Conservation (phyloP, 2,329 filamentous ascomycete genomes). For the Colletotrichum incanum region DNA sequence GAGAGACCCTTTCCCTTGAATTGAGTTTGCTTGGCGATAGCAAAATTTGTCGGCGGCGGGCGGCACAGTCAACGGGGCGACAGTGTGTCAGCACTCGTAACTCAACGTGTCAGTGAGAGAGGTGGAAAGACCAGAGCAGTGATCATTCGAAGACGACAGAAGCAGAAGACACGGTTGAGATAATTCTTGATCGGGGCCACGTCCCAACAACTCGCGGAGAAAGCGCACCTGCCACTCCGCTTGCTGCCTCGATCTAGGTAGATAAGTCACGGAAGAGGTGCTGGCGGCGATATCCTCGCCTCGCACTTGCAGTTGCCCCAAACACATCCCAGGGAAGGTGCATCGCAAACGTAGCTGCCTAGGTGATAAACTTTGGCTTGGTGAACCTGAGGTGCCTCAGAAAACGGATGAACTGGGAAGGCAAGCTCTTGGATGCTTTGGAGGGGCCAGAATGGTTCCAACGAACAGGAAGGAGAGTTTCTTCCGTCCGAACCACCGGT, state of each 20-base stretch:
- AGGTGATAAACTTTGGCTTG: not conserved
- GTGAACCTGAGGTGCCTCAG: constrained; percentile 14
- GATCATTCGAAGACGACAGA: not conserved
- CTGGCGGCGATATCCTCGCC: not conserved
- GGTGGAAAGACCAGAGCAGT: not conserved
- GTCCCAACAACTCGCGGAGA: not conserved
- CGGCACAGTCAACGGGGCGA: constrained; percentile 13
- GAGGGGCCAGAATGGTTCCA: not conserved
- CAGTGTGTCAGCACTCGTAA: not conserved
- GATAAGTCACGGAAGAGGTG: not conserved
- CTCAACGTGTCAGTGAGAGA: not conserved
- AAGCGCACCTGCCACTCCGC: not conserved
- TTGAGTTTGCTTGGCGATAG: constrained; percentile 31
- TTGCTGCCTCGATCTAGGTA: not conserved
- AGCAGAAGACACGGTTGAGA: not conserved
- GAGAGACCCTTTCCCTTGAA: constrained; percentile 8
- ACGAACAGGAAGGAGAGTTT: constrained; percentile 2
- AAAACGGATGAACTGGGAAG: constrained; percentile 30
- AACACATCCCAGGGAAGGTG: not conserved
- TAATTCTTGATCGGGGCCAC: not conserved
- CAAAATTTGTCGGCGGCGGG: not conserved
- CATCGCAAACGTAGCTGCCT: not conserved
- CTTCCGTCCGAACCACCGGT: constrained; percentile 29
- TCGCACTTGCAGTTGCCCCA: not conserved
- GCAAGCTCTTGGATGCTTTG: not conserved